Conservation (phyloP, 2,329 filamentous ascomycete genomes). For the Dactylonectria macrodidyma region DNA sequence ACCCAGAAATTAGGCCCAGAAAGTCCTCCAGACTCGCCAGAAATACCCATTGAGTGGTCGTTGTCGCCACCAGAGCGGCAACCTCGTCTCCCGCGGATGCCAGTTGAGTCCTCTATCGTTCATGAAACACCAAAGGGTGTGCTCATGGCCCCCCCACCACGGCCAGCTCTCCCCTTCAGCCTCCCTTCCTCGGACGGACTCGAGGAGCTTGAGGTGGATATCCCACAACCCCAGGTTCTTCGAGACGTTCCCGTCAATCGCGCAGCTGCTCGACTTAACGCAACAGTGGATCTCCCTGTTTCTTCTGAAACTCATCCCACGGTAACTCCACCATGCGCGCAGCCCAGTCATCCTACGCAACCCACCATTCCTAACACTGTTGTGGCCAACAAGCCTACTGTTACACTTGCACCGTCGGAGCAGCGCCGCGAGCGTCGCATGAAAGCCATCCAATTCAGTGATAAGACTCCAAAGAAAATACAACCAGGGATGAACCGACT, state of each 20-base stretch:
- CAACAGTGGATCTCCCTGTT: constrained; percentile 35
- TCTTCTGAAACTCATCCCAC: constrained; percentile 30
- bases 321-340: constrained; percentile 53
- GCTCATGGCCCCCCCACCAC: constrained; percentile 28
- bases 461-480: constrained; percentile 37
- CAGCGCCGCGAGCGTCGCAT: constrained; percentile 41
- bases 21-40: constrained; percentile 15
- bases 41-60: constrained; percentile 12
- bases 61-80: constrained; percentile 29
- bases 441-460: constrained; percentile 46
- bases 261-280: constrained; percentile 36
- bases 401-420: background rate
- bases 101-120: constrained; percentile 40
- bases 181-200: constrained; percentile 41
- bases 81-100: constrained; percentile 22
- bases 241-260: constrained; percentile 44
- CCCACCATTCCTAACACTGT: constrained; percentile 40
- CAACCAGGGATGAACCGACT: constrained; percentile 39
- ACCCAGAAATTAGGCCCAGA: constrained; percentile 5
- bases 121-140: constrained; percentile 45
- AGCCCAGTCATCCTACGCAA: constrained; percentile 45
- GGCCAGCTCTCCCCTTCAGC: constrained; percentile 24
- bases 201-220: constrained; percentile 56
- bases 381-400: constrained; percentile 12
- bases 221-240: constrained; percentile 49